These are phyloP conservation scores for Limnanthes douglasii DNA, from an alignment of 345 rosid species.

Conservation along the genomic window DNA sequence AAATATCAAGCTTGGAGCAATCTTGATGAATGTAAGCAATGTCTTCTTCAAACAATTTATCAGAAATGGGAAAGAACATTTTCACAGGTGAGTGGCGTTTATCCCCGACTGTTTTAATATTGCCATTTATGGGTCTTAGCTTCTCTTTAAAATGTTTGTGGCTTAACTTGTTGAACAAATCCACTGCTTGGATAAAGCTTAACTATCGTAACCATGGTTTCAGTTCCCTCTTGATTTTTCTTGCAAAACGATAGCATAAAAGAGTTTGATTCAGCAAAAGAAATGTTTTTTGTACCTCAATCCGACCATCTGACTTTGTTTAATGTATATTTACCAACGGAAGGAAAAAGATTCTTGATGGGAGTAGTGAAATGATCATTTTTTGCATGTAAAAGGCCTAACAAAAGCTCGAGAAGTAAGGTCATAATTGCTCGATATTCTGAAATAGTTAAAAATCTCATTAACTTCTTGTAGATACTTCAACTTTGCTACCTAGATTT, in stretches of 20 bases:
- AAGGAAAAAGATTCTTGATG: conserved; percentile 87
- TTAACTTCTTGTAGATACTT: conserved; percentile 60
- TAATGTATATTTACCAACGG: conserved; percentile 88
- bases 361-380: conserved; percentile 89
- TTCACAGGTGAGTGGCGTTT: no score
- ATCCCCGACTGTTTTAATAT: no score
- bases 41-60: no score
- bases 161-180: conserved; percentile 75
- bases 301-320: conserved; percentile 84
- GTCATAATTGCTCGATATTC: conserved; percentile 87
- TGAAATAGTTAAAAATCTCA: conserved; percentile 69
- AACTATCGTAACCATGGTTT: conserved; percentile 97
- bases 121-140: conserved; percentile 98
- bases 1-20: no score
- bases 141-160: conserved; percentile 82
- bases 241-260: conserved; percentile 91
- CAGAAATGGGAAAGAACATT: no score
- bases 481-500: no score
- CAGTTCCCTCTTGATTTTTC: conserved; percentile 94
- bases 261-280: conserved; percentile 89
- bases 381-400: conserved; percentile 72
- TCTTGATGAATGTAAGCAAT: no score
- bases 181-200: conserved; percentile 76
- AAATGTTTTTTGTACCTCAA: conserved; percentile 82
- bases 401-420: conserved; percentile 88